Base-by-base conservation (phyloP, 2,329 filamentous ascomycete genomes). In the Lachnellula hyalina region DNA sequence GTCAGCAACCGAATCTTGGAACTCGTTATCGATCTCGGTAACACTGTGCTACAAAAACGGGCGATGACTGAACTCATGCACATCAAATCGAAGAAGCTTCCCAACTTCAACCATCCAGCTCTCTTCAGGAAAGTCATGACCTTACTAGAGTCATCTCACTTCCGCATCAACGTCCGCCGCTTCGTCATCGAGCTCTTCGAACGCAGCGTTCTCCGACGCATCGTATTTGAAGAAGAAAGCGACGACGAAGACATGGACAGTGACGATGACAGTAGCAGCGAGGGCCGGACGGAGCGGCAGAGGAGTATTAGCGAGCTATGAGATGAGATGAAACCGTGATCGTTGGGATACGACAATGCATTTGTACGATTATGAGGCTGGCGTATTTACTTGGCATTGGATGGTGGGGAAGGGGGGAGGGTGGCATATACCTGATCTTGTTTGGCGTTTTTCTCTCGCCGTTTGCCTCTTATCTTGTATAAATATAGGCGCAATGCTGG, bases 131-230 rank as follows among this genome's bases (percentile, higher is more conserved):
- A 91, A 67, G 85, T 94, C 47, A 85, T 99, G 76, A 82, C 83
- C 8, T 78, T 97, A 48, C 79, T 99, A 56, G 91, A 96, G 71
- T 85, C 84, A 62, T 93, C 96, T 65, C 90, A 95, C 68, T 97
- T 94, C 72, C 83, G 91, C 21, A 79, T 99, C 2, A 87, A 86
- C 1, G 88, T 95, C 28, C 87, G 93, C 58, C 86, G 93, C 46
- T 92, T 96, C 73, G 88, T 96, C 36, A 85, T 97, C 56, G 94
- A 97, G 68, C 74, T 99, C 21, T 99, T 99, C 66, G 93, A 97
- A 67, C 94, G 93, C 72, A 86, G 83, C 56, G 89, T 97, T 44
- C 79, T 97, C 72, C 80, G 91, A 60, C 83, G 84, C 61, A 89
- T 96, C 57, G 88, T 99, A 12, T 85, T 96, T 55, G 85, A 88